These are phyloP conservation scores for Domatiomyces catenatus DNA, from an alignment of 2,329 filamentous ascomycete genomes.

Conservation along the genomic window DNA sequence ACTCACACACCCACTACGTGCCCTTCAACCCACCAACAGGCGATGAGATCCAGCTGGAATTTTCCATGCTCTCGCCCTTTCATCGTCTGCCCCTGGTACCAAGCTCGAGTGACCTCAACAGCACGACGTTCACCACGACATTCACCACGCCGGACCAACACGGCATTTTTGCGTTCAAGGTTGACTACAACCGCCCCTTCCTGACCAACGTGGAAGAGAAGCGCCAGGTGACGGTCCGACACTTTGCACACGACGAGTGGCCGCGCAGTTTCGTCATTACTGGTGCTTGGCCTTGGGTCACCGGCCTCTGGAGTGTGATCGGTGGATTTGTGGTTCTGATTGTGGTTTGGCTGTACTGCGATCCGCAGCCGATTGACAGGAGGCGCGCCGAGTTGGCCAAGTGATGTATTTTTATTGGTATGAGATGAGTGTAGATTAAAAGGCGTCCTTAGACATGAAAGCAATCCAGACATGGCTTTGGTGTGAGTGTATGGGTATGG, in stretches of 20 bases:
- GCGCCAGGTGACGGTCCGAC: slow-evolving; percentile 80
- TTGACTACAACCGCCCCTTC: slow-evolving; percentile 96
- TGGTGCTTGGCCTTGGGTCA: slow-evolving; percentile 88
- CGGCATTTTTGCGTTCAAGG: slow-evolving; percentile 94
- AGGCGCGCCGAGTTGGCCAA: slow-evolving; percentile 1
- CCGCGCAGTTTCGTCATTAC: slow-evolving; percentile 78
- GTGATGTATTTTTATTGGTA: background rate
- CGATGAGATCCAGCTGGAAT: slow-evolving; percentile 82
- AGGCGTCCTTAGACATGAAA: background rate
- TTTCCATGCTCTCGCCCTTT: slow-evolving; percentile 97
- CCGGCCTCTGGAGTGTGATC: slow-evolving; percentile 71
- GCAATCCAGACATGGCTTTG: background rate
- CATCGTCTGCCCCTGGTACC: slow-evolving; percentile 63
- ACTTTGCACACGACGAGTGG: slow-evolving; percentile 96
- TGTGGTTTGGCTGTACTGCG: slow-evolving; percentile 70
- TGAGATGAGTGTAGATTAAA: background rate
- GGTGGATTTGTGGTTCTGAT: slow-evolving; percentile 74
- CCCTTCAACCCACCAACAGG: slow-evolving; percentile 55
- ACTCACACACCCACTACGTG: slow-evolving; percentile 54
- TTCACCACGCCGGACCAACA: slow-evolving; percentile 92
- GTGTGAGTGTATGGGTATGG: background rate
- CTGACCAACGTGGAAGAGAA: slow-evolving; percentile 83
- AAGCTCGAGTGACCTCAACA: slow-evolving; percentile 43
- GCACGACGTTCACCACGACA: slow-evolving; percentile 55
- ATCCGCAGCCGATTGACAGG: slow-evolving; percentile 27